Evolutionary conservation across 768 basidiomycete genomes (phyloP).

Genomic region (Suillus occidentalis): DNA sequence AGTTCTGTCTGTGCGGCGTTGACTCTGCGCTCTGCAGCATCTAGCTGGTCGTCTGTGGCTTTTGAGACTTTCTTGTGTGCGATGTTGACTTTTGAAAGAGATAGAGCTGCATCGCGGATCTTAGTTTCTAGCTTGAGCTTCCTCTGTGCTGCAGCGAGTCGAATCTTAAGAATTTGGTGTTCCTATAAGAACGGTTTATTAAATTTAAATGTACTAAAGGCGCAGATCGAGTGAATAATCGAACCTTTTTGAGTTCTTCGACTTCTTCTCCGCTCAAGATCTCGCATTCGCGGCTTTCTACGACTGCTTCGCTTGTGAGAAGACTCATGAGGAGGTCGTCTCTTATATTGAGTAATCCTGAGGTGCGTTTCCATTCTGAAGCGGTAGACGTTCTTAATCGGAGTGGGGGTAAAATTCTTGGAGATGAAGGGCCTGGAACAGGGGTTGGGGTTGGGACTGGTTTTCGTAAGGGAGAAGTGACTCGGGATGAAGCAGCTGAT

Average conservation of each 20-base stretch:
- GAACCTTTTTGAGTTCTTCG: conserved; percentile 68
- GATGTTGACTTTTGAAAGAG: conserved; percentile 67
- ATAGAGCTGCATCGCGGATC: conserved; percentile 83
- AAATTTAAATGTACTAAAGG: conserved; percentile 17
- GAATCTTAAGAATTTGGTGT: conserved; percentile 64
- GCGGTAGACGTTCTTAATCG: conserved; percentile 39
- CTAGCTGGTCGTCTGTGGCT: conserved; percentile 69
- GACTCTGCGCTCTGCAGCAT: conserved; percentile 71
- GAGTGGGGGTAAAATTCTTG: conserved; percentile 31
- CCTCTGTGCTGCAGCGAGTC: conserved; percentile 64
- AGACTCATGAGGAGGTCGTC: conserved; percentile 90
- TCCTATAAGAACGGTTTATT: conserved; percentile 49
- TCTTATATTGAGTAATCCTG: conserved; percentile 52
- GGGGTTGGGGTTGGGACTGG: conserved; percentile 32
- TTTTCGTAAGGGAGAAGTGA: conserved; percentile 23
- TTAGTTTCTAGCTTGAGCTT: conserved; percentile 82
- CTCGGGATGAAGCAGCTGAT: conserved; percentile 25
- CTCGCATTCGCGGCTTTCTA: conserved; percentile 84
- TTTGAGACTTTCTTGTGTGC: conserved; percentile 57
- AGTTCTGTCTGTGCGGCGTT: conserved; percentile 70
- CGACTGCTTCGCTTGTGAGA: conserved; percentile 88
- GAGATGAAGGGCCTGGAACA: conserved; percentile 43
- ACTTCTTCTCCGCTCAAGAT: conserved; percentile 75
- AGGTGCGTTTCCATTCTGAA: conserved; percentile 43
- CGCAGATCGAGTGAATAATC: conserved; percentile 29